Evolutionary conservation across 495 filamentous ascomycete genomes (phyloP), one percentile per base, ranked within the genome.

Genomic region (Talaromyces thailandensis): DNA sequence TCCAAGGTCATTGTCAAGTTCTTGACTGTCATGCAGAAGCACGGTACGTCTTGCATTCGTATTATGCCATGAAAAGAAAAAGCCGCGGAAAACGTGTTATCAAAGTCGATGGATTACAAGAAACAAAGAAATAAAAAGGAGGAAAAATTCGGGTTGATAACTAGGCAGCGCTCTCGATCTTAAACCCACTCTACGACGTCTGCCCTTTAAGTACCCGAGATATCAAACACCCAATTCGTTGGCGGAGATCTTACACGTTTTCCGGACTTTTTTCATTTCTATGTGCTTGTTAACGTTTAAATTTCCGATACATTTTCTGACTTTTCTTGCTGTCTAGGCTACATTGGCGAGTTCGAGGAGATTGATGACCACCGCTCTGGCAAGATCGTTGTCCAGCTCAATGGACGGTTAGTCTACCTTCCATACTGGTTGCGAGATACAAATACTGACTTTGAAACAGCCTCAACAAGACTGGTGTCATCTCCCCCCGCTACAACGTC

Each of bases 1-100:
- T 97, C 93, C 71, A 98, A 98, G 87, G 94, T 98, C 83, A 98
- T 97, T 71, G 85, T 96, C 84, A 98, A 97, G 86, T 98, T 97
- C 86, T 82, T 98, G 69, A 84, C 84, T 74, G 93, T 96, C 75
- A 98, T 98, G 94, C 94, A 98, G 82, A 88, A 88, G 80, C 95
- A 98, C 80, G 95, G 94, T 98, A 93, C 63, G 91, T 90, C 28
- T 31, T 61, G 60, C 40, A 40, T 60, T 2, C 50, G 3, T 24
- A 12, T 29, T 24, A 53, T 11, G 4, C 16, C 23, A 28, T 14
- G 9, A 28, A 7, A 55, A 28, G 26, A 9, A 28, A 7, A 55
- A 26, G 61, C 57, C 9, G n/a, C 45, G 28, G 56, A 51, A 63
- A 45, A 52, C 40, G 62, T 63, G 35, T 24, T 43, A 29, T 64